A percentile compares a stretch with the other conserved stretches of the same genome.
Evolutionary conservation across 768 basidiomycete species (phyloP).

Genomic region (Fomitopsis serialis): DNA sequence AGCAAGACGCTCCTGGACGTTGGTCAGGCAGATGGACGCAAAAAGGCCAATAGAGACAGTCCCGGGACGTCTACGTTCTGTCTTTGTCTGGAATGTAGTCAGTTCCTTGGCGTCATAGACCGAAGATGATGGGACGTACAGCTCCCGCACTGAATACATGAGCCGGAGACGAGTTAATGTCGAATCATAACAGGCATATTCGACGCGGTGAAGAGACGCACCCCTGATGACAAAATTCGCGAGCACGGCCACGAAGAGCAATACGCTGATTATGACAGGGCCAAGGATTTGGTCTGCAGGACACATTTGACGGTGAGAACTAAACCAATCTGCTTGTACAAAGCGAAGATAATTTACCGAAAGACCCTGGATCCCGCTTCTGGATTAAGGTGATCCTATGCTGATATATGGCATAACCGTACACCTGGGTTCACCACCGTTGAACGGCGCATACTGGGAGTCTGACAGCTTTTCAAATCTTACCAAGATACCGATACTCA

Average conservation of each 20-base stretch:
- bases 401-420: conserved; percentile 85
- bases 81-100: conserved; percentile 19
- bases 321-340: not conserved
- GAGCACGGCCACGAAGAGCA: conserved; percentile 84
- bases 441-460: not conserved
- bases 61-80: conserved; percentile 33
- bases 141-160: conserved; percentile 47
- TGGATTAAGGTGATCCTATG: conserved; percentile 88
- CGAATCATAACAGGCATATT: not conserved
- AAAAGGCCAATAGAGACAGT: conserved; percentile 4
- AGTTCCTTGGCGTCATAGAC: not conserved
- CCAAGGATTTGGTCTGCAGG: conserved; percentile 71
- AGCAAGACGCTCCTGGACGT: too few species aligned
- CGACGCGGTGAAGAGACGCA: conserved; percentile 27
- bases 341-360: conserved; percentile 47
- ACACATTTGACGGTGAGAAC: not conserved
- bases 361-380: conserved; percentile 80
- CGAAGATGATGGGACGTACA: conserved; percentile 37
- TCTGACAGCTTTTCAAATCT: conserved; percentile 5
- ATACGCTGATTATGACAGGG: conserved; percentile 74
- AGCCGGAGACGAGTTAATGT: not conserved
- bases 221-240: conserved; percentile 86
- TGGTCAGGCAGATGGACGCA: too few species aligned
- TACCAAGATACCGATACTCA: conserved; percentile 70
- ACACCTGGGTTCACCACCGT: conserved; percentile 43